Base-by-base conservation (phyloP, 1,284 basidiomycete species). In the Rhodofomes roseus region DNA sequence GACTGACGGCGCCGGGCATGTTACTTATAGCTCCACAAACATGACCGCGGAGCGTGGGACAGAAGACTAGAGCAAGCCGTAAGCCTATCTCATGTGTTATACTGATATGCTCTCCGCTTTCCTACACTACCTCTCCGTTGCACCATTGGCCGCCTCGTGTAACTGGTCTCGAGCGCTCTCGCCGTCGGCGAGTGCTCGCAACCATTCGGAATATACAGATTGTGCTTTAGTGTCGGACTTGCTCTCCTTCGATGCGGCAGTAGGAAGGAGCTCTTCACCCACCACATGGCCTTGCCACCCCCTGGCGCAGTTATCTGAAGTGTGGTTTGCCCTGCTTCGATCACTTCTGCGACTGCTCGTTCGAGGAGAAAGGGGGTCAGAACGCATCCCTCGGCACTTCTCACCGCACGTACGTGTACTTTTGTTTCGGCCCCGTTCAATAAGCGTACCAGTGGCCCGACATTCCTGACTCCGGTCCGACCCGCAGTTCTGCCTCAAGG, bases 91-190 rank as follows among this genome's bases (percentile, higher is more conserved):
- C 29, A 37, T 52, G 23, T 36, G 4, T 31, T 37, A 18, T 52
- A 4, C 18, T 12, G 31, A 52, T 37, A 37, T 20, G 50, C n/a
- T 36, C 20, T 37, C 31, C 29, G 20, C 36, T 52, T 37, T 52
- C 50, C 34, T 52, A 52, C 31, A 34, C 34, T 36, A 20, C 20
- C 31, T n/a, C 34, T 52, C 50, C 50, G 50, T 37, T n/a, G 50
- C 31, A 20, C 8, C 36, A 22, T 25, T 36, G 31, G n/a, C 16
- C n/a, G 50, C 50, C 50, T 52, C 50, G 50, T 52, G 50, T 31
- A 52, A 11, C 9, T n/a, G 50, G 50, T 37, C 50, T 52, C 12
- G 50, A 52, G 50, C 50, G 50, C 50, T 52, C 50, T 36, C 50
- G 50, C 18, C 27, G n/a, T 11, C n/a, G 50, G 29, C 29, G 20